Conservation (phyloP, 2,329 filamentous ascomycete species). For the Aspergillus floridensis region DNA sequence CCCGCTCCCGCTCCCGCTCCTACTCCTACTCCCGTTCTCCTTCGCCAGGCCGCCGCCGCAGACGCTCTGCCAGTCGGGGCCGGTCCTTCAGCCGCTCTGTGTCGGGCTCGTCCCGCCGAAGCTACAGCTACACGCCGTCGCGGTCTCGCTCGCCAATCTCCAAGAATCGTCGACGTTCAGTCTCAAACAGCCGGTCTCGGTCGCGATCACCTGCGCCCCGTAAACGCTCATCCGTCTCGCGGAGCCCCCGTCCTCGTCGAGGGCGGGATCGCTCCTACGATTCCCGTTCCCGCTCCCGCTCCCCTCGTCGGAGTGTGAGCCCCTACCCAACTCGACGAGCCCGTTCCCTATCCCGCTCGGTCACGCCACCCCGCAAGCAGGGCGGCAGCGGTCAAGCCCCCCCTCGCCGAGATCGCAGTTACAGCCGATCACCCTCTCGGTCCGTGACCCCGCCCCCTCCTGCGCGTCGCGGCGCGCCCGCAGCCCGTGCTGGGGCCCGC, state of each 20-base stretch:
- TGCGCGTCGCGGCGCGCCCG: conserved; percentile 16
- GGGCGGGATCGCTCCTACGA: conserved; percentile 26
- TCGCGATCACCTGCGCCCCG: conserved; percentile 17
- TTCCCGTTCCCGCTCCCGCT: conserved; percentile 29
- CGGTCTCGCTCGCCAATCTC: conserved; percentile 36
- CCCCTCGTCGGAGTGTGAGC: conserved; percentile 24
- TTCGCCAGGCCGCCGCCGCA: conserved; percentile 30
- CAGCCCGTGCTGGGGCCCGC: conserved; percentile 16
- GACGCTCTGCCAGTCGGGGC: conserved; percentile 24
- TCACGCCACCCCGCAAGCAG: conserved; percentile 30
- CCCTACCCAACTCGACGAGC: conserved; percentile 15
- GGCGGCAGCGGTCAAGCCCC: conserved; percentile 7
- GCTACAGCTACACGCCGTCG: conserved; percentile 37
- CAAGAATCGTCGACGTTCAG: conserved; percentile 29
- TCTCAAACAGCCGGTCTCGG: conserved; percentile 36
- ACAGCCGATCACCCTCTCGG: conserved; percentile 33
- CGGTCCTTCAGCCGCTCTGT: conserved; percentile 33
- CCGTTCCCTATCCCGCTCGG: conserved; percentile 35
- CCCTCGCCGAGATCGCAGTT: conserved; percentile 27
- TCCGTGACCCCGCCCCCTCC: conserved; percentile 29
- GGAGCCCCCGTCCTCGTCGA: conserved; percentile 29
- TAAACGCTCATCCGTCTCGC: conserved; percentile 25
- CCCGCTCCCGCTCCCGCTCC: conserved; percentile 44
- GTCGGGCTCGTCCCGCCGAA: conserved; percentile 31
- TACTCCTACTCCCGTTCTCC: conserved; percentile 34